phyloP scores from a whole-genome alignment of 2,329 filamentous ascomycete species.

The Nigrospora osmanthi region DNA sequence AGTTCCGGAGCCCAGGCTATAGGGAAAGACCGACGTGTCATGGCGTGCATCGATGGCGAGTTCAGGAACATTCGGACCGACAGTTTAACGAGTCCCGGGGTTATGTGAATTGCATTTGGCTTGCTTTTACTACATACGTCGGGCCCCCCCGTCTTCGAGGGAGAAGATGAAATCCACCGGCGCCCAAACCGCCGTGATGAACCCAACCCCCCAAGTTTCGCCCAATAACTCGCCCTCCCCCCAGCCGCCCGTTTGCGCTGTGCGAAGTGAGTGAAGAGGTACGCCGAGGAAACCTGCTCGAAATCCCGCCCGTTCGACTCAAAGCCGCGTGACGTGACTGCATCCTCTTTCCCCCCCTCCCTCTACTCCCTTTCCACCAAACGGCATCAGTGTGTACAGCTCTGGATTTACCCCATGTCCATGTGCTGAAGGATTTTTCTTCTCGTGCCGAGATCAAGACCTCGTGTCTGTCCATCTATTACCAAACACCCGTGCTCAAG shows the following conservation, averaged over 20 bases:
- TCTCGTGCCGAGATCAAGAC: constrained; percentile 39
- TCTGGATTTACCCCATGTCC: constrained; percentile 32
- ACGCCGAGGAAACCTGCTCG: too few relatives aligned
- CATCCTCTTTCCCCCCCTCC: too few relatives aligned
- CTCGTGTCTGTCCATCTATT: constrained; percentile 40
- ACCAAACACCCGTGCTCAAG: constrained; percentile 54
- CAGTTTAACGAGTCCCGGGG: constrained; percentile 18
- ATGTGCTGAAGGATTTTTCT: constrained; percentile 37
- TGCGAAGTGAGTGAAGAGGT: too few relatives aligned
- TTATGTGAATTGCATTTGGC: constrained; percentile 24
- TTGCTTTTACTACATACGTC: constrained; percentile 17
- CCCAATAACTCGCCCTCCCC: too few relatives aligned
- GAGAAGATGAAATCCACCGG: constrained; percentile 20
- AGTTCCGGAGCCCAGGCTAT: constrained; percentile 9
- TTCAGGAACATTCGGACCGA: constrained; percentile 19
- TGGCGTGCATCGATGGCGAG: constrained; percentile 20
- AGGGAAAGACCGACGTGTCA: constrained; percentile 8
- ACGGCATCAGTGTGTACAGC: constrained; percentile 46
- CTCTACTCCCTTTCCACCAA: not conserved
- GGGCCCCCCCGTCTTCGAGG: constrained; percentile 17
- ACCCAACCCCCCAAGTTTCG: constrained; percentile 4
- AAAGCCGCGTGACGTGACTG: too few relatives aligned
- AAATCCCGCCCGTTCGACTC: too few relatives aligned
- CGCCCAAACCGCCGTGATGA: constrained; percentile 20
- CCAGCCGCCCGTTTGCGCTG: too few relatives aligned